Conservation (phyloP, 306 rosid species). For the Lathyrus sativus region DNA sequence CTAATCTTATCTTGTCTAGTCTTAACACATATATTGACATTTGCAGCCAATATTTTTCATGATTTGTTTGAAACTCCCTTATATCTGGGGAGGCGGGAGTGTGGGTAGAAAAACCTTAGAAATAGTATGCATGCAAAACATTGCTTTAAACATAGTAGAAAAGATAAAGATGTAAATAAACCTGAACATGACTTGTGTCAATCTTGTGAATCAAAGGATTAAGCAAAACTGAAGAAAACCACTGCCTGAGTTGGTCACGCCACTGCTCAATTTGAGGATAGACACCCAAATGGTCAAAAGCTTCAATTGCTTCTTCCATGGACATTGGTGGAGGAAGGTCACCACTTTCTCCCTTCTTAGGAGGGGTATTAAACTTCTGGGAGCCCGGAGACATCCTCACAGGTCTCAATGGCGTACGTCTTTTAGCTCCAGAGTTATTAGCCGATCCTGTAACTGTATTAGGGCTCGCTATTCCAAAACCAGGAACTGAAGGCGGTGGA, state of each 20-base stretch:
- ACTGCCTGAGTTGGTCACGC: slow-evolving; percentile 88
- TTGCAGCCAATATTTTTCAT: neutral
- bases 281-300: slow-evolving; percentile 78
- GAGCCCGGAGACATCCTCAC: slow-evolving; percentile 98
- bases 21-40: neutral
- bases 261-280: slow-evolving; percentile 95
- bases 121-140: slow-evolving; percentile 22
- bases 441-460: slow-evolving; percentile 62
- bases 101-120: neutral
- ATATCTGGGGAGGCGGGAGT: neutral
- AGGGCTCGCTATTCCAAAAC: slow-evolving; percentile 76
- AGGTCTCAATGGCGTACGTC: slow-evolving; percentile 88
- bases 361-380: slow-evolving; percentile 87
- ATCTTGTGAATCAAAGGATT: slow-evolving; percentile 76
- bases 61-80: slow-evolving; percentile 10
- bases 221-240: slow-evolving; percentile 83
- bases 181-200: slow-evolving; percentile 88
- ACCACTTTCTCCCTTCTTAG: slow-evolving; percentile 86
- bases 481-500: slow-evolving; percentile 80
- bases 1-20: too few species aligned
- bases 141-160: slow-evolving; percentile 24
- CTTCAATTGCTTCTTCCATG: slow-evolving; percentile 79
- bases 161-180: slow-evolving; percentile 35
- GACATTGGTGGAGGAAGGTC: slow-evolving; percentile 94
- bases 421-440: slow-evolving; percentile 75